A percentile compares a stretch with the other conserved stretches of the same genome.
These are phyloP conservation scores for Nemania bipapillata DNA, from an alignment of 2,329 filamentous ascomycete genomes.

Conservation along the genomic window DNA sequence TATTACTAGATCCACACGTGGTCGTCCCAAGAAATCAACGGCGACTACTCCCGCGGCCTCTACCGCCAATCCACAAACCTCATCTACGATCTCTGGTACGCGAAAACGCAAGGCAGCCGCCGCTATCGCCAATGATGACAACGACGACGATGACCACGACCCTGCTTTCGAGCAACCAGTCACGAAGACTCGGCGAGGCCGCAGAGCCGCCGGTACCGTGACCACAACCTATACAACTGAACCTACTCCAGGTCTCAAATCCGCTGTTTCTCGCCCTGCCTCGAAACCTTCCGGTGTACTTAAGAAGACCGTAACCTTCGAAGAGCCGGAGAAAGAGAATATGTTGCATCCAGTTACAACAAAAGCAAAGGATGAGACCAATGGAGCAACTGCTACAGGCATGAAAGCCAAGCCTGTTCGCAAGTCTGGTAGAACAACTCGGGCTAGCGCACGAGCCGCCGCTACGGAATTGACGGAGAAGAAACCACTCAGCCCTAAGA, in stretches of 20 bases:
- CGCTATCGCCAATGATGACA: too few species aligned
- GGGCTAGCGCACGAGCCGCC: conserved; percentile 51
- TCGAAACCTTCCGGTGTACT: conserved; percentile 38
- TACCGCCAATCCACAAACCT: conserved; percentile 42
- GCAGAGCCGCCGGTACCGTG: conserved; percentile 54
- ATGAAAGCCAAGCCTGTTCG: conserved; percentile 62
- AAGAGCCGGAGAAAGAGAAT: conserved; percentile 74
- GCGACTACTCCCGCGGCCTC: conserved; percentile 44
- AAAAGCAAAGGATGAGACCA: conserved; percentile 51
- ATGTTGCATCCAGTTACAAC: conserved; percentile 56
- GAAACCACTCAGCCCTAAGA: conserved; percentile 71
- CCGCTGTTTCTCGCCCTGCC: conserved; percentile 53
- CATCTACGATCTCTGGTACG: conserved; percentile 46
- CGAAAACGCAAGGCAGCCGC: conserved; percentile 49
- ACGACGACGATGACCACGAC: conserved; percentile 43
- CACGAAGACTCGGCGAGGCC: conserved; percentile 54
- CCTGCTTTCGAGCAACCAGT: conserved; percentile 47
- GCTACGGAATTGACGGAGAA: conserved; percentile 54
- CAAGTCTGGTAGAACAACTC: conserved; percentile 55
- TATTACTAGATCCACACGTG: conserved; percentile 22
- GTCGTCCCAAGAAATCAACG: conserved; percentile 54
- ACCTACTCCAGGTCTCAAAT: conserved; percentile 54
- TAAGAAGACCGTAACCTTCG: conserved; percentile 72
- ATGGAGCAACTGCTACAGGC: conserved; percentile 52
- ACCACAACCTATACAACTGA: conserved; percentile 50